These are phyloP conservation scores for Kazachstania viticola DNA, from an alignment of 805 yeast species.

Conservation along the genomic window DNA sequence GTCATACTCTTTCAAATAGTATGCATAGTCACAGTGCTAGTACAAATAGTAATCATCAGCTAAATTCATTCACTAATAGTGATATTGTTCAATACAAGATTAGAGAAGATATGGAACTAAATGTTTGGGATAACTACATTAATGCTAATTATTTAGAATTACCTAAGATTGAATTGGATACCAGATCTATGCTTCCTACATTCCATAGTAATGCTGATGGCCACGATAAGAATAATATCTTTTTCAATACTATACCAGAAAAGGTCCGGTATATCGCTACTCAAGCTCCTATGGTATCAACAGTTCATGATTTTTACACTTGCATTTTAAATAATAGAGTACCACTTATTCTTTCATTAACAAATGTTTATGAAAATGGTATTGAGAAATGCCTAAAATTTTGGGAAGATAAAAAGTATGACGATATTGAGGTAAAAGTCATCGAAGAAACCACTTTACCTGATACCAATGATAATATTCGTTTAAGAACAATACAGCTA, in stretches of 20 bases:
- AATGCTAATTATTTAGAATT: constrained; percentile 66
- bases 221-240: not conserved
- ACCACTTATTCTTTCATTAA: constrained; percentile 61
- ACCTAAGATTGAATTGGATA: constrained; percentile 8
- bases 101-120: constrained; percentile 9
- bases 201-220: too few species aligned
- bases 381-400: constrained; percentile 73
- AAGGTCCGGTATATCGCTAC: constrained; percentile 59
- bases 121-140: constrained; percentile 46
- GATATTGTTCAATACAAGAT: not conserved
- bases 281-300: constrained; percentile 73
- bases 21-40: not conserved
- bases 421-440: constrained; percentile 19
- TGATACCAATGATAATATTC: constrained; percentile 4
- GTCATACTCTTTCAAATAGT: not conserved
- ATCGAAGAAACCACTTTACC: constrained; percentile 11
- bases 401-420: constrained; percentile 57
- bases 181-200: not conserved
- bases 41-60: not conserved
- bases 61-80: too few species aligned
- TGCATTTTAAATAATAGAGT: constrained; percentile 53
- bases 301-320: constrained; percentile 79
- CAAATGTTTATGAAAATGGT: constrained; percentile 65
- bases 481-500: constrained; percentile 31
- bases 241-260: constrained; percentile 5